Conservation (phyloP, 1,139 yeast genomes). For the Arxiozyma bovina region DNA sequence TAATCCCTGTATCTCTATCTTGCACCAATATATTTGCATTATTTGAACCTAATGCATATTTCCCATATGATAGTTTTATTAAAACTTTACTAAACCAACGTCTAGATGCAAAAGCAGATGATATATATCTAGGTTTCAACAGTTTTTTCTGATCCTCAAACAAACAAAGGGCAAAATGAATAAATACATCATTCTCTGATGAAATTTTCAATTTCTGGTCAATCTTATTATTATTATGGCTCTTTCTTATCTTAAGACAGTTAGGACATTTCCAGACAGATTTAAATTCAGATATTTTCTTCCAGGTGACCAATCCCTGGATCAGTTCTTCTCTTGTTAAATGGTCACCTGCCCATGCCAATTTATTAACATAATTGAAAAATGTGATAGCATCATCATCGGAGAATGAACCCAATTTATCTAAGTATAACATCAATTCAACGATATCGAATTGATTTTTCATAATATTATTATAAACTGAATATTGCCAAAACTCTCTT, state of each 20-base stretch:
- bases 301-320: slow-evolving; percentile 45
- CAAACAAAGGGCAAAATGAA: slow-evolving; percentile 83
- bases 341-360: slow-evolving; percentile 31
- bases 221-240: slow-evolving; percentile 41
- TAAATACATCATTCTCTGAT: slow-evolving; percentile 50
- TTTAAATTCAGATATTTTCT: slow-evolving; percentile 28
- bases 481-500: slow-evolving; percentile 59
- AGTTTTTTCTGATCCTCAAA: slow-evolving; percentile 62
- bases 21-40: slow-evolving; percentile 92
- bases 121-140: slow-evolving; percentile 61
- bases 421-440: slow-evolving; percentile 24
- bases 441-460: slow-evolving; percentile 21
- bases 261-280: slow-evolving; percentile 52
- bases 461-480: slow-evolving; percentile 33
- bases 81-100: slow-evolving; percentile 82
- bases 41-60: slow-evolving; percentile 77
- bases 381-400: slow-evolving; percentile 52
- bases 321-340: slow-evolving; percentile 26
- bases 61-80: slow-evolving; percentile 81
- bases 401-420: slow-evolving; percentile 40
- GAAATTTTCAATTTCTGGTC: slow-evolving; percentile 20
- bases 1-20: slow-evolving; percentile 78
- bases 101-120: slow-evolving; percentile 74
- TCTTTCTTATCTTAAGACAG: slow-evolving; percentile 55
- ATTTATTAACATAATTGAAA: slow-evolving; percentile 30